Conservation (phyloP, 495 filamentous ascomycete species). For the Neurospora sp. region DNA sequence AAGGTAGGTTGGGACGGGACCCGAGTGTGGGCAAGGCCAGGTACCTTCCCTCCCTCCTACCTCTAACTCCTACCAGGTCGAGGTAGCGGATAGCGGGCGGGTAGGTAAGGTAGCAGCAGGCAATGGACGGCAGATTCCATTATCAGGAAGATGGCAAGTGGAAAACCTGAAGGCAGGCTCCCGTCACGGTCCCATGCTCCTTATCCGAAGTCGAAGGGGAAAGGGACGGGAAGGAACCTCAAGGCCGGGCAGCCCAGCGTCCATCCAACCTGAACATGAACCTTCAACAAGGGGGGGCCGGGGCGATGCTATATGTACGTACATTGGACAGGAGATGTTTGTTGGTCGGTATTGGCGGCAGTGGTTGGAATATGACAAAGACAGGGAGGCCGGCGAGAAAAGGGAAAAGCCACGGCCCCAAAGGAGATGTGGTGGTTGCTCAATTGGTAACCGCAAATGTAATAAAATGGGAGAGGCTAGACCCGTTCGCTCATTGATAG, state of each 20-base stretch:
- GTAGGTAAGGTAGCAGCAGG: background rate
- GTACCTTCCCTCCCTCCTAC: background rate
- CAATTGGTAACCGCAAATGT: background rate
- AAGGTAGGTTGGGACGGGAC: background rate
- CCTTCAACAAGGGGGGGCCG: background rate
- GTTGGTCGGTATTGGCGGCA: background rate
- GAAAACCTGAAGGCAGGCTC: background rate
- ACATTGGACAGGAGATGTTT: background rate
- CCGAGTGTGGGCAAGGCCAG: background rate
- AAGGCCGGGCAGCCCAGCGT: background rate
- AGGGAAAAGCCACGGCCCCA: background rate
- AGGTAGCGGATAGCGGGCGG: background rate
- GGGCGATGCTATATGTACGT: background rate
- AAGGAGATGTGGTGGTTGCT: background rate
- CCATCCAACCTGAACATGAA: background rate
- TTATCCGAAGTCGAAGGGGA: background rate
- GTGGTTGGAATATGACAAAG: background rate
- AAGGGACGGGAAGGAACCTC: background rate
- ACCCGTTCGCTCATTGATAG: background rate
- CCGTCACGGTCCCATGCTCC: background rate
- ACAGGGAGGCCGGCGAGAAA: background rate
- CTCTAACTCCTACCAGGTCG: background rate
- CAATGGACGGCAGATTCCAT: background rate
- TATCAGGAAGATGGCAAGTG: background rate
- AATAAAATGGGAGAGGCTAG: background rate